Evolutionary conservation across 2,329 filamentous ascomycete species (phyloP).

Genomic region (Bisporella sp.): DNA sequence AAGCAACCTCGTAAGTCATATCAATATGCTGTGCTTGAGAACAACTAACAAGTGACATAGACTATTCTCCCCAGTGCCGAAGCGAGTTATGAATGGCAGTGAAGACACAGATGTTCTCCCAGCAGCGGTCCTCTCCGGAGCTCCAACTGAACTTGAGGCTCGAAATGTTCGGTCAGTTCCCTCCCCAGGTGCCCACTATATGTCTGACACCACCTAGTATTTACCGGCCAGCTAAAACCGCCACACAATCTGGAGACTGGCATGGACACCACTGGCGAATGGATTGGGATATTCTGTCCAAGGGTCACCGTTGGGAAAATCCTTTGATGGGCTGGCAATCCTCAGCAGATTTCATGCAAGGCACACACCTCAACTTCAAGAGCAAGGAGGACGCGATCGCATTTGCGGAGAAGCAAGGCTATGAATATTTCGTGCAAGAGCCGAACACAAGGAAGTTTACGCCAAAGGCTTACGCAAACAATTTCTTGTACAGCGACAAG

Average conservation of each 20-base stretch:
- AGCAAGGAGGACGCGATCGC: slow-evolving; percentile 88
- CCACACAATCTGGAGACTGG: slow-evolving; percentile 91
- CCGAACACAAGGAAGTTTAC: slow-evolving; percentile 80
- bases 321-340: slow-evolving; percentile 98
- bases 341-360: slow-evolving; percentile 90
- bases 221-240: slow-evolving; percentile 85
- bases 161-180: slow-evolving; percentile 76
- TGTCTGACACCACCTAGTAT: slow-evolving; percentile 53
- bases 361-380: slow-evolving; percentile 84
- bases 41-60: slow-evolving; percentile 39
- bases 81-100: slow-evolving; percentile 82
- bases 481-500: slow-evolving; percentile 78
- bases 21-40: slow-evolving; percentile 13
- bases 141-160: slow-evolving; percentile 88
- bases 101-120: slow-evolving; percentile 69
- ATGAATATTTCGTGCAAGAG: slow-evolving; percentile 98
- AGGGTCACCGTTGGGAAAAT: slow-evolving; percentile 98
- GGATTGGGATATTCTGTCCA: slow-evolving; percentile 93
- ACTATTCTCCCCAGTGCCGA: slow-evolving; percentile 84
- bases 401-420: slow-evolving; percentile 98
- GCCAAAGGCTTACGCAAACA: slow-evolving; percentile 94
- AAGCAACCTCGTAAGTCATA: slow-evolving; percentile 74
- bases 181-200: neutral
- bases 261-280: slow-evolving; percentile 83
- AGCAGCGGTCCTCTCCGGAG: slow-evolving; percentile 83